Evolutionary conservation across 2,329 filamentous ascomycete species (phyloP).

Genomic region (Talaromyces rugulosus): DNA sequence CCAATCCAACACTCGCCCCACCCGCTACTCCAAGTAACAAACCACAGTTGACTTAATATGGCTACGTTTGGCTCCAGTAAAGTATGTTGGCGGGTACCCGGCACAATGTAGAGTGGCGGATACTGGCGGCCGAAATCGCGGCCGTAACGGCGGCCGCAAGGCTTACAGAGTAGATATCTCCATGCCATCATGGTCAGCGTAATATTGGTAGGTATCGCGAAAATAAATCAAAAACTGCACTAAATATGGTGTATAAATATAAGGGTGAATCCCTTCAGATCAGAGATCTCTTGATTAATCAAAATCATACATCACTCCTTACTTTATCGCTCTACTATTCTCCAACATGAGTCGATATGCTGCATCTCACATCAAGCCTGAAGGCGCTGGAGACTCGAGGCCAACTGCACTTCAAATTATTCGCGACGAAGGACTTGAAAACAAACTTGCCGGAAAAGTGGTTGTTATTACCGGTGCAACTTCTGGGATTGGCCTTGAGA

Average conservation of each 20-base stretch:
- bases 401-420: conserved; percentile 23
- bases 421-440: conserved; percentile 18
- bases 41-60: not conserved
- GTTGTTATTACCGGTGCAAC: conserved; percentile 43
- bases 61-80: no score
- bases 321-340: not conserved
- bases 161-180: not conserved
- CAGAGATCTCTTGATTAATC: no score
- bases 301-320: not conserved
- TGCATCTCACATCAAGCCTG: conserved; percentile 18
- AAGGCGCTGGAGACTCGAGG: conserved; percentile 22
- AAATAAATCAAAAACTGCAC: not conserved
- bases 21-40: not conserved
- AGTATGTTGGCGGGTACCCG: no score
- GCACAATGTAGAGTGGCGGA: not conserved
- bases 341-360: conserved; percentile 17
- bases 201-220: not conserved
- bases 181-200: not conserved
- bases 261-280: no score
- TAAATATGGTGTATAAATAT: no score
- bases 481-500: conserved; percentile 44
- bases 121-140: not conserved
- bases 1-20: not conserved
- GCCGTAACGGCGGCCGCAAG: not conserved
- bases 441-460: conserved; percentile 27